A percentile compares a stretch with the other conserved stretches of the same genome.
Evolutionary conservation across 345 rosid genomes (phyloP).

Genomic region (Populus deltoides): DNA sequence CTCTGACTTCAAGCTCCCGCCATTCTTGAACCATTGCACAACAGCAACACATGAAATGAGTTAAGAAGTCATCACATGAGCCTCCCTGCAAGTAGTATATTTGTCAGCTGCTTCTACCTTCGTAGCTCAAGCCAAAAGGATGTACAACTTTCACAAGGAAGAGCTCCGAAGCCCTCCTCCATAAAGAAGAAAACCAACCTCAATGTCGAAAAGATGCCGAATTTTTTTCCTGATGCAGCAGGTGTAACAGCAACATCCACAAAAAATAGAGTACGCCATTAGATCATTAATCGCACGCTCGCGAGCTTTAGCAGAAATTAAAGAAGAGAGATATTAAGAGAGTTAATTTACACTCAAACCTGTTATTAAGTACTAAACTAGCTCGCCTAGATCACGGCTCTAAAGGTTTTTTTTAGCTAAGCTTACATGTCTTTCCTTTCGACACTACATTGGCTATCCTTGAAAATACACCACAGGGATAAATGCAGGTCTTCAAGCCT

Average conservation of each 20-base stretch:
- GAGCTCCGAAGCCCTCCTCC: background rate
- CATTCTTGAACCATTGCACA: constrained; percentile 38
- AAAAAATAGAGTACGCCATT: constrained; percentile 21
- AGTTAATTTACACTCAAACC: background rate
- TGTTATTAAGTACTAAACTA: background rate
- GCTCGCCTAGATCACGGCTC: background rate
- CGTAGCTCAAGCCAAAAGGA: background rate
- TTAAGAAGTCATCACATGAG: constrained; percentile 22
- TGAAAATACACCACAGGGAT: constrained; percentile 34
- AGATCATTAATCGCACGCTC: constrained; percentile 19
- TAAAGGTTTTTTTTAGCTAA: background rate
- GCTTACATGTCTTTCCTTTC: constrained; percentile 27
- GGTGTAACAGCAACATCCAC: constrained; percentile 35
- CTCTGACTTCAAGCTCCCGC: constrained; percentile 32
- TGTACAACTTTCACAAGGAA: background rate
- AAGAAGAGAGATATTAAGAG: background rate
- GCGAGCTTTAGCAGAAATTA: constrained; percentile 15
- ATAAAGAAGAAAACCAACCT: constrained; percentile 5
- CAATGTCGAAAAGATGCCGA: constrained; percentile 14
- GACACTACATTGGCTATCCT: constrained; percentile 28
- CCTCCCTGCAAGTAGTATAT: constrained; percentile 17
- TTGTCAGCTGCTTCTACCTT: too few relatives aligned
- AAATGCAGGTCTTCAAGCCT: constrained; percentile 32
- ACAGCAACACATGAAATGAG: constrained; percentile 34
- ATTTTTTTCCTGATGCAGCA: constrained; percentile 25